These are phyloP conservation scores for Buxus sempervirens DNA, from an alignment of 164 flowering plant genomes.

Conservation along the genomic window DNA sequence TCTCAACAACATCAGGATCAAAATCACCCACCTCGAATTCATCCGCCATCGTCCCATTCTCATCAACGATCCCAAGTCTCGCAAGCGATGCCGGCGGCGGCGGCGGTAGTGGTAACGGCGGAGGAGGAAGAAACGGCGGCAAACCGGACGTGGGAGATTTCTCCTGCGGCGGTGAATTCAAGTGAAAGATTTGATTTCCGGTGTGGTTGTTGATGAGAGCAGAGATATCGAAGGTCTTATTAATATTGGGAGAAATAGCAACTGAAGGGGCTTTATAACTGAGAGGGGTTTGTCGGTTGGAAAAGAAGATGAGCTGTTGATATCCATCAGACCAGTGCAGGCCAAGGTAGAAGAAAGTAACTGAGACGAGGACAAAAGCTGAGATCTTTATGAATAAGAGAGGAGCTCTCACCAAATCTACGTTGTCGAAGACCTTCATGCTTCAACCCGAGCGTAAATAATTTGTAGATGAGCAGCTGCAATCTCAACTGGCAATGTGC, in stretches of 20 bases:
- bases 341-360: slow-evolving; percentile 71
- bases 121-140: slow-evolving; percentile 16
- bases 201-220: slow-evolving; percentile 23
- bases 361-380: slow-evolving; percentile 37
- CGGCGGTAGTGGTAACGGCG: too few species aligned
- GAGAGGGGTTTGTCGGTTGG: slow-evolving; percentile 20
- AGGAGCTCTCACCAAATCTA: slow-evolving; percentile 33
- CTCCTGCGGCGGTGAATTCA: background rate
- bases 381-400: slow-evolving; percentile 40
- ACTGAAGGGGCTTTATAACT: slow-evolving; percentile 20
- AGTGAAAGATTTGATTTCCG: slow-evolving; percentile 9
- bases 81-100: slow-evolving; percentile 35
- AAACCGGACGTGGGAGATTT: too few species aligned
- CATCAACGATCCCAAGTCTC: slow-evolving; percentile 73
- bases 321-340: slow-evolving; percentile 62
- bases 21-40: slow-evolving; percentile 79
- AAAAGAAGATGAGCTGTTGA: slow-evolving; percentile 61
- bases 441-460: too few species aligned
- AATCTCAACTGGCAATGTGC: too few species aligned
- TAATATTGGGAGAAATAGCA: slow-evolving; percentile 50
- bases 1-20: slow-evolving; percentile 60
- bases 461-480: too few species aligned
- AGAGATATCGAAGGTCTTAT: slow-evolving; percentile 29
- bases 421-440: slow-evolving; percentile 34
- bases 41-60: slow-evolving; percentile 77